phyloP scores from a whole-genome alignment of 1,284 basidiomycete species.

The Leucocoprinus gongylophorus region DNA sequence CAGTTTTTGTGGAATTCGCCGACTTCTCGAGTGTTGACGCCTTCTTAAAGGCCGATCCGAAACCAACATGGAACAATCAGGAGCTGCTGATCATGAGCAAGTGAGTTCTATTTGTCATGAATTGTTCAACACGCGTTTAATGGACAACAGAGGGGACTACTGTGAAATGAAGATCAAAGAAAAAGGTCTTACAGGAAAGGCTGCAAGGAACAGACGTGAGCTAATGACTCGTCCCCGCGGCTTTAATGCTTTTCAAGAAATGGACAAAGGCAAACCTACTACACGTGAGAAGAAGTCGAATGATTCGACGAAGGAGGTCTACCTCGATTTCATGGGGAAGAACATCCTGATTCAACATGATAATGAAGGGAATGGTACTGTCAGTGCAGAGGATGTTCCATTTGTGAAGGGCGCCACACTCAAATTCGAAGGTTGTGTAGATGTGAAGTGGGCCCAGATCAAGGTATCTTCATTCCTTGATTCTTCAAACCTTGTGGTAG shows the following conservation, averaged over 20 bases:
- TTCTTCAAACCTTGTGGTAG: neutral
- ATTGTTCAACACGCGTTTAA: neutral
- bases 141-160: slow-evolving; percentile 64
- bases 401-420: slow-evolving; percentile 68
- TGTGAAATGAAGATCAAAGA: slow-evolving; percentile 98
- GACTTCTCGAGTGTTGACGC: slow-evolving; percentile 64
- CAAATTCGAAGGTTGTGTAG: slow-evolving; percentile 65
- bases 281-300: slow-evolving; percentile 26
- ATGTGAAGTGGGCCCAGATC: slow-evolving; percentile 62
- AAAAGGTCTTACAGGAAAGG: slow-evolving; percentile 77
- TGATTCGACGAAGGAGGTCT: slow-evolving; percentile 51
- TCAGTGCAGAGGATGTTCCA: slow-evolving; percentile 68
- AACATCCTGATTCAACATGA: slow-evolving; percentile 61
- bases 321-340: slow-evolving; percentile 63
- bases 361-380: slow-evolving; percentile 51
- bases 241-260: slow-evolving; percentile 90
- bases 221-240: slow-evolving; percentile 46
- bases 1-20: slow-evolving; percentile 89
- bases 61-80: slow-evolving; percentile 69
- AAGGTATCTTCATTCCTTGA: slow-evolving; percentile 39
- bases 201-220: slow-evolving; percentile 49
- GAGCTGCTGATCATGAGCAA: slow-evolving; percentile 86
- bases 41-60: slow-evolving; percentile 76
- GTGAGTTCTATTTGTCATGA: slow-evolving; percentile 35
- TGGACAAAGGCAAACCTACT: slow-evolving; percentile 42